These are phyloP conservation scores for Nitzschia sp. DNA, from an alignment of 108 stramenopile genomes.

Conservation along the genomic window DNA sequence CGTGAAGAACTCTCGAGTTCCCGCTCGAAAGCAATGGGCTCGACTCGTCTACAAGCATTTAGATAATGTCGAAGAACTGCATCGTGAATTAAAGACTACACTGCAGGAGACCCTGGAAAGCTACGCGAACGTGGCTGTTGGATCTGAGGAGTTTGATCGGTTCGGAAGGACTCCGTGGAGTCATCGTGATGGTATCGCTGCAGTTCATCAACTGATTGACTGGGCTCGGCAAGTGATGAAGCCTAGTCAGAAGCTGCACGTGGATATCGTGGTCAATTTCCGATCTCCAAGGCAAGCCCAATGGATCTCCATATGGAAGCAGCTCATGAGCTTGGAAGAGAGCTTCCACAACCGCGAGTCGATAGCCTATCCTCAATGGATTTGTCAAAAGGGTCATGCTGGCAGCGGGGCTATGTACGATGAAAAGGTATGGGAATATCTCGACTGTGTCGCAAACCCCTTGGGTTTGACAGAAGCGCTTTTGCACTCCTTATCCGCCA, in stretches of 20 bases:
- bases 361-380: constrained; percentile 13
- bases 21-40: constrained; percentile 11
- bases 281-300: constrained; percentile 16
- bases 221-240: neutral
- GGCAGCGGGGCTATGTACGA: neutral
- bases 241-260: neutral
- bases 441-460: constrained; percentile 27
- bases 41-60: neutral
- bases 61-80: neutral
- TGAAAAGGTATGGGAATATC: constrained; percentile 28
- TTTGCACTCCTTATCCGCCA: neutral
- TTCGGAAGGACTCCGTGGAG: constrained; percentile 20
- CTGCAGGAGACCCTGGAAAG: neutral
- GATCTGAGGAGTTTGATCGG: constrained; percentile 30
- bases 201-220: constrained; percentile 7
- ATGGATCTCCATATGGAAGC: constrained; percentile 35
- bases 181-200: constrained; percentile 11
- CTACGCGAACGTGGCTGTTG: constrained; percentile 7
- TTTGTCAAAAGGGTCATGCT: neutral
- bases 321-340: constrained; percentile 18
- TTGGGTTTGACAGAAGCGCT: constrained; percentile 21
- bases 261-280: constrained; percentile 26
- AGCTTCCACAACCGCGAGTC: neutral
- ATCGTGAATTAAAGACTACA: neutral
- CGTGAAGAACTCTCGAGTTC: neutral